phyloP scores from a whole-genome alignment of 2,329 filamentous ascomycete species.

The Exophiala aquamarina region DNA sequence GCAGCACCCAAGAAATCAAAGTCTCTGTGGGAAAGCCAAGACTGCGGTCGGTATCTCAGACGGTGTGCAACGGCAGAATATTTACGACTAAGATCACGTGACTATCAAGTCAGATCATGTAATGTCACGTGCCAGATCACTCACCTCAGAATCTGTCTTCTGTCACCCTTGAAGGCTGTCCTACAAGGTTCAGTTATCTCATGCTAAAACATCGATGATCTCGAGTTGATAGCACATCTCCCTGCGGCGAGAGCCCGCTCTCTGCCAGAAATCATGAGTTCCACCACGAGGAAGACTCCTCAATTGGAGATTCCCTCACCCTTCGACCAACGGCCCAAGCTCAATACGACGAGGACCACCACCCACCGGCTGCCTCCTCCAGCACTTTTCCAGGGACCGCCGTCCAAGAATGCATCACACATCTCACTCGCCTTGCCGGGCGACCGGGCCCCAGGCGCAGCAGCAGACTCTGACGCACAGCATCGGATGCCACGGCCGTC shows the following conservation, averaged over 20 bases:
- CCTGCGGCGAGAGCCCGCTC: slow-evolving; percentile 16
- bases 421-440: slow-evolving; percentile 55
- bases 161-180: no score
- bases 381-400: slow-evolving; percentile 74
- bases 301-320: slow-evolving; percentile 14
- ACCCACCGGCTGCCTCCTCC: slow-evolving; percentile 67
- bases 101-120: neutral
- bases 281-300: slow-evolving; percentile 13
- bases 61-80: slow-evolving; percentile 17
- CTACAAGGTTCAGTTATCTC: no score
- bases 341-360: slow-evolving; percentile 14
- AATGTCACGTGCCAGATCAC: neutral
- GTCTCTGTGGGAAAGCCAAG: slow-evolving; percentile 21
- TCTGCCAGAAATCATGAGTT: slow-evolving; percentile 27
- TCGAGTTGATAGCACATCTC: slow-evolving; percentile 2
- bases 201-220: neutral
- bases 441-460: slow-evolving; percentile 18
- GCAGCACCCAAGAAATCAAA: slow-evolving; percentile 10
- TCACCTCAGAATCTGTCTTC: no score
- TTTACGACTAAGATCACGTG: no score
- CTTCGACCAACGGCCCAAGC: slow-evolving; percentile 15
- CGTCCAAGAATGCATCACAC: slow-evolving; percentile 74
- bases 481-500: slow-evolving; percentile 35
- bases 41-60: slow-evolving; percentile 2
- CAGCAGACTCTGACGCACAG: slow-evolving; percentile 29